These are phyloP conservation scores for Xylaria sp. DNA, from an alignment of 2,329 filamentous ascomycete species.

Conservation along the genomic window DNA sequence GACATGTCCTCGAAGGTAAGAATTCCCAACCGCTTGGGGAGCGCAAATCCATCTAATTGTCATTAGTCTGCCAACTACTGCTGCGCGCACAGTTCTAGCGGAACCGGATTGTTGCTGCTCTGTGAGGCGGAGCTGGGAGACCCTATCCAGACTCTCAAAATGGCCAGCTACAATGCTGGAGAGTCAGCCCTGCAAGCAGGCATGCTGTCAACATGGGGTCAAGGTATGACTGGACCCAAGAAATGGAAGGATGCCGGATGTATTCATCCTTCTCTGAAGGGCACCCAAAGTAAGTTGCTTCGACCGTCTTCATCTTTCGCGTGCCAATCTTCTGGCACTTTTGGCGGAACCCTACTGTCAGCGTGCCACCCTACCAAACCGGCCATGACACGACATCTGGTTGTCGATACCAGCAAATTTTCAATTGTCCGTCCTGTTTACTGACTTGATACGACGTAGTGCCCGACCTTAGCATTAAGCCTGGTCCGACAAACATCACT, in stretches of 20 bases:
- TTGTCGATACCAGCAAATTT: background rate
- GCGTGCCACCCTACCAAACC: background rate
- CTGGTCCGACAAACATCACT: slow-evolving; percentile 43
- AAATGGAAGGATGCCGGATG: slow-evolving; percentile 71
- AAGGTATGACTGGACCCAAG: slow-evolving; percentile 58
- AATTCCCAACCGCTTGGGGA: background rate
- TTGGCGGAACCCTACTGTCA: background rate
- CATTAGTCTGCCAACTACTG: slow-evolving; percentile 68
- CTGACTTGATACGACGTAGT: slow-evolving; percentile 14
- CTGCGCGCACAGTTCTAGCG: slow-evolving; percentile 53
- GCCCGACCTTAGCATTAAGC: slow-evolving; percentile 45
- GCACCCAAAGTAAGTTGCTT: slow-evolving; percentile 56
- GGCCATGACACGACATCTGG: too few relatives aligned
- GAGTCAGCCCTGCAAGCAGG: slow-evolving; percentile 55
- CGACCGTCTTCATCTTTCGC: background rate
- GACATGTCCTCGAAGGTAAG: slow-evolving; percentile 69
- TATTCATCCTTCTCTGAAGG: slow-evolving; percentile 59
- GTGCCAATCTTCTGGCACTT: background rate
- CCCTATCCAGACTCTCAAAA: slow-evolving; percentile 61
- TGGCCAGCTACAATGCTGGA: slow-evolving; percentile 57
- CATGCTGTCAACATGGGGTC: slow-evolving; percentile 64
- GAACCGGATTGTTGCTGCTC: slow-evolving; percentile 68
- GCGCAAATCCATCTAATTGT: slow-evolving; percentile 10
- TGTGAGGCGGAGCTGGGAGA: slow-evolving; percentile 79
- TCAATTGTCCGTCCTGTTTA: background rate